Evolutionary conservation across 2,329 filamentous ascomycete species (phyloP).

Genomic region (Aspergillus hiratsukae): DNA sequence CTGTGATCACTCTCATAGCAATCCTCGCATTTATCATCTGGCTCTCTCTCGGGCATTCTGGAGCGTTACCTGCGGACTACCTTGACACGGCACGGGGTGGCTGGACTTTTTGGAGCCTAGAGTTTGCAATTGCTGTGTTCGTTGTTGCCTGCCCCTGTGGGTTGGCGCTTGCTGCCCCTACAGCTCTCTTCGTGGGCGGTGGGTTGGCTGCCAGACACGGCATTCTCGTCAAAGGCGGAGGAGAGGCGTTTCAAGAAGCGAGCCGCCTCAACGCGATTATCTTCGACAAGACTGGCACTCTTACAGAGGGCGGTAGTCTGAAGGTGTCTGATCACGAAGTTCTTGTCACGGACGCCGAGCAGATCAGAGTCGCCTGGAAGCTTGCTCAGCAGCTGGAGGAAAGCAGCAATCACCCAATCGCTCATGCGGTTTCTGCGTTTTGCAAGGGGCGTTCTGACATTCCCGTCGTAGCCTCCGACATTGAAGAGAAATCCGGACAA

Average conservation of each 20-base stretch:
- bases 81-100: constrained; percentile 45
- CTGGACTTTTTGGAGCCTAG: constrained; percentile 53
- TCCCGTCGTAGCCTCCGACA: constrained; percentile 29
- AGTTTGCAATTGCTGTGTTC: constrained; percentile 76
- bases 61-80: constrained; percentile 46
- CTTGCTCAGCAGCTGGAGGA: constrained; percentile 52
- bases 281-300: constrained; percentile 84
- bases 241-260: constrained; percentile 80
- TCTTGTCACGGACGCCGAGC: constrained; percentile 28
- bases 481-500: constrained; percentile 55
- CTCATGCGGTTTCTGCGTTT: constrained; percentile 50
- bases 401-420: constrained; percentile 57
- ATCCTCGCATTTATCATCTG: constrained; percentile 46
- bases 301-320: constrained; percentile 63
- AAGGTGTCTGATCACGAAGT: constrained; percentile 50
- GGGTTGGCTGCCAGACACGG: constrained; percentile 75
- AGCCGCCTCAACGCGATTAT: constrained; percentile 73
- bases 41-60: constrained; percentile 43
- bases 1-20: constrained; percentile 45
- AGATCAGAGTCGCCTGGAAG: constrained; percentile 41
- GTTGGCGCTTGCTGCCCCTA: constrained; percentile 77
- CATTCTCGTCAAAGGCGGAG: constrained; percentile 77
- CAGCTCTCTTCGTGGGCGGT: constrained; percentile 78
- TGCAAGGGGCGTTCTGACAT: constrained; percentile 33
- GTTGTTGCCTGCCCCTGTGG: constrained; percentile 84